A percentile compares a stretch with the other conserved stretches of the same genome.
These are phyloP conservation scores for Torulaspora globosa DNA, from an alignment of 1,139 yeast species.

Conservation along the genomic window DNA sequence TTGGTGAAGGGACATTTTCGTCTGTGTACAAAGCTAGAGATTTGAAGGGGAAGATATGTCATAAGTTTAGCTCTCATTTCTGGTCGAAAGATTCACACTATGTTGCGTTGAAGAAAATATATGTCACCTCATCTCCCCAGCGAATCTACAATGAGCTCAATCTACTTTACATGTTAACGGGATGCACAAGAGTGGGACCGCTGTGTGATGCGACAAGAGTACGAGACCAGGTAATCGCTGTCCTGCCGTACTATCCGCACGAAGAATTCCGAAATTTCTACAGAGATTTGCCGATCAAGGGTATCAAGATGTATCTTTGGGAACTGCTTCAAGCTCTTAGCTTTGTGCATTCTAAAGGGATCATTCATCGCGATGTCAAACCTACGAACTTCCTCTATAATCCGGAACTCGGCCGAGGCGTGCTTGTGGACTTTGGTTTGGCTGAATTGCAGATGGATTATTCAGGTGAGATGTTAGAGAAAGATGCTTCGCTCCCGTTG, in stretches of 20 bases:
- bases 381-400: slow-evolving; percentile 86
- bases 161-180: slow-evolving; percentile 61
- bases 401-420: slow-evolving; percentile 71
- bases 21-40: slow-evolving; percentile 88
- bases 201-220: slow-evolving; percentile 78
- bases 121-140: slow-evolving; percentile 91
- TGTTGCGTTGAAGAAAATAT: slow-evolving; percentile 90
- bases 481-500: slow-evolving; percentile 17
- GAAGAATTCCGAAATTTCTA: slow-evolving; percentile 86
- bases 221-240: slow-evolving; percentile 90
- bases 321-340: slow-evolving; percentile 73
- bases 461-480: slow-evolving; percentile 15
- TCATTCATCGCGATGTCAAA: slow-evolving; percentile 85
- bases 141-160: slow-evolving; percentile 85
- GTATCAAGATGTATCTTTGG: slow-evolving; percentile 74
- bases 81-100: slow-evolving; percentile 45
- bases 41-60: slow-evolving; percentile 29
- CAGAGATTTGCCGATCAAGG: slow-evolving; percentile 71
- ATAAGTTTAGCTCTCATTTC: slow-evolving; percentile 30
- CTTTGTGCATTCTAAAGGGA: slow-evolving; percentile 69
- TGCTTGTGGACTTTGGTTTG: slow-evolving; percentile 85
- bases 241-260: slow-evolving; percentile 86
- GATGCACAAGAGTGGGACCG: slow-evolving; percentile 79
- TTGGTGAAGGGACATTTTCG: slow-evolving; percentile 94
- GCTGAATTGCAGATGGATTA: slow-evolving; percentile 53